Evolutionary conservation across 371 early-diverging fungal species (phyloP).

Genomic region (Dentiscutata heterogama): DNA sequence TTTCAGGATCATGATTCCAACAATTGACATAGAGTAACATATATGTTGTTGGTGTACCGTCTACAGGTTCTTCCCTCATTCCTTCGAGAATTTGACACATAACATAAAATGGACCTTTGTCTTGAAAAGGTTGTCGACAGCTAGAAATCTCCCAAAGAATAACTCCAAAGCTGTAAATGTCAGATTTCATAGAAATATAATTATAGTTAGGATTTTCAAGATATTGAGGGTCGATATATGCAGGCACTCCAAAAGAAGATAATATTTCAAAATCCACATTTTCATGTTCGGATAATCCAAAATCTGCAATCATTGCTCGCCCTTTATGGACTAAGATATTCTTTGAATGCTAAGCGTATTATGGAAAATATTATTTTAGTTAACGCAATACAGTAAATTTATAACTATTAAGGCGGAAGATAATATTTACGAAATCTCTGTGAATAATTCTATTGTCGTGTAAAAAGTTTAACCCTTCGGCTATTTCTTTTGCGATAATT

Average conservation of each 20-base stretch:
- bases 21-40: neutral
- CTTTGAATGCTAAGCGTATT: neutral
- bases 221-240: neutral
- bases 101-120: neutral
- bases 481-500: neutral
- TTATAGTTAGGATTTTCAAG: neutral
- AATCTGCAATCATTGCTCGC: neutral
- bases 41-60: neutral
- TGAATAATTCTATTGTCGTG: slow-evolving; percentile 6
- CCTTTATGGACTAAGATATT: neutral
- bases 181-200: neutral
- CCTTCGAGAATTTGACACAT: neutral
- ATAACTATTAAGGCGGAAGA: neutral
- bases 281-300: neutral
- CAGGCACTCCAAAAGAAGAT: neutral
- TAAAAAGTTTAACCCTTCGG: neutral
- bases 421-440: neutral
- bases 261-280: no score
- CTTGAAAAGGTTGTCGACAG: neutral
- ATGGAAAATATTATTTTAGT: neutral
- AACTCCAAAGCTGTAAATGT: neutral
- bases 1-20: slow-evolving; percentile 7
- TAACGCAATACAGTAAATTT: neutral
- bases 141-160: slow-evolving; percentile 13
- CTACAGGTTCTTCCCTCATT: neutral